Conservation (phyloP, 176 grass and related monocot species). For the Rhynchospora pubera region DNA sequence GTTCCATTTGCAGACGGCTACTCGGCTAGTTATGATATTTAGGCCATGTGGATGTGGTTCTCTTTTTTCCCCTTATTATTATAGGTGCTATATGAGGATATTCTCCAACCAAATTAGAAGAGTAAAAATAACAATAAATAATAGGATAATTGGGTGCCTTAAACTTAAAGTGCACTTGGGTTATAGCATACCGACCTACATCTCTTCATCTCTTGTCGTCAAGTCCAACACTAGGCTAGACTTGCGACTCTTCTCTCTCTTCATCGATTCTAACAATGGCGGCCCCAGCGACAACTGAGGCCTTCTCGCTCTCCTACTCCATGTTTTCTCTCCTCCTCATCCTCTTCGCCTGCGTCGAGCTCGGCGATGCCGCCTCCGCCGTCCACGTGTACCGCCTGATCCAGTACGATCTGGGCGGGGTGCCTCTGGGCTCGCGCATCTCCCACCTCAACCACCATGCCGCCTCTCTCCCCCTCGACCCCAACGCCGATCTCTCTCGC, state of each 20-base stretch:
- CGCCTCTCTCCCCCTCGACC: slow-evolving; percentile 40
- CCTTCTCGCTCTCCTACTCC: slow-evolving; percentile 32
- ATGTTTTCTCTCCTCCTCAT: slow-evolving; percentile 52
- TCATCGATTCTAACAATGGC: slow-evolving; percentile 8
- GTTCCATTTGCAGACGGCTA: no score
- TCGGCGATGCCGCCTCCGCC: slow-evolving; percentile 75
- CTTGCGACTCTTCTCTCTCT: no score
- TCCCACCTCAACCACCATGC: slow-evolving; percentile 68
- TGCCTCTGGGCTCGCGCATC: slow-evolving; percentile 59
- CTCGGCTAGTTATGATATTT: no score
- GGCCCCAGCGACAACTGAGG: slow-evolving; percentile 3
- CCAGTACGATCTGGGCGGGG: slow-evolving; percentile 91
- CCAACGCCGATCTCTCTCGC: slow-evolving; percentile 71
- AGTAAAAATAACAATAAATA: neutral
- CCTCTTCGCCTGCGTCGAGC: slow-evolving; percentile 78
- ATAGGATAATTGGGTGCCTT: no score
- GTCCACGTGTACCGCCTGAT: slow-evolving; percentile 85
- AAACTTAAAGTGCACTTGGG: neutral
- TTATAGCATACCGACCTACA: neutral
- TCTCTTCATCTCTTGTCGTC: neutral
- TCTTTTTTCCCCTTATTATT: no score
- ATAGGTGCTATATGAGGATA: no score
- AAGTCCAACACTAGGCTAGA: neutral
- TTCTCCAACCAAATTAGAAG: no score
- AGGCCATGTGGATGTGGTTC: no score